A percentile compares a stretch with the other conserved stretches of the same genome.
These are phyloP conservation scores for Plectosphaerella sp. DNA, from an alignment of 2,329 filamentous ascomycete genomes.

Conservation along the genomic window DNA sequence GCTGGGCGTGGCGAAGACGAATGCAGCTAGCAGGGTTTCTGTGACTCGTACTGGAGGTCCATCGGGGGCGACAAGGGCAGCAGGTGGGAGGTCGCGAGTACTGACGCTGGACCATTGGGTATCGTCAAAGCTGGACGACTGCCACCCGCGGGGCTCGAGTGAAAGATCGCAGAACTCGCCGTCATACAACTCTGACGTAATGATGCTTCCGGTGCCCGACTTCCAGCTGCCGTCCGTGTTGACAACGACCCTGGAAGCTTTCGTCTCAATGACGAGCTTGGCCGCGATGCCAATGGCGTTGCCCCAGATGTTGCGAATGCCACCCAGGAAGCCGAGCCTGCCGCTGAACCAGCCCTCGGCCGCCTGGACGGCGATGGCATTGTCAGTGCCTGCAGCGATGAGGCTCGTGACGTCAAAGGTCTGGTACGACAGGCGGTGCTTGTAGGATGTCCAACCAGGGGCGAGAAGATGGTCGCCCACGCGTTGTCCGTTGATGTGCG, in stretches of 20 bases:
- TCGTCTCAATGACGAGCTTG: constrained; percentile 29
- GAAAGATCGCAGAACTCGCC: constrained; percentile 45
- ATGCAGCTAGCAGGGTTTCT: constrained; percentile 19
- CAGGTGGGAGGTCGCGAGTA: not conserved
- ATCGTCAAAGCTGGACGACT: not conserved
- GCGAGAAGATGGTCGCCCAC: constrained; percentile 26
- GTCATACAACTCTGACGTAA: constrained; percentile 43
- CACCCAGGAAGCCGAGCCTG: constrained; percentile 24
- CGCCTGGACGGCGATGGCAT: constrained; percentile 39
- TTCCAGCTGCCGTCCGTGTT: constrained; percentile 35
- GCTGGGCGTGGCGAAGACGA: constrained; percentile 22
- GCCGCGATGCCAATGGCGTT: constrained; percentile 31
- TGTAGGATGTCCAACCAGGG: constrained; percentile 40
- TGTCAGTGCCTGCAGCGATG: constrained; percentile 22
- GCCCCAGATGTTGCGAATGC: constrained; percentile 27
- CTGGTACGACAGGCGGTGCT: constrained; percentile 36
- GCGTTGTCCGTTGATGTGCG: constrained; percentile 28
- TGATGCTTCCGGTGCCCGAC: constrained; percentile 23
- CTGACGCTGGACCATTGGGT: constrained; percentile 7
- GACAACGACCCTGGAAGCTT: constrained; percentile 13
- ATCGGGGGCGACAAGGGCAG: constrained; percentile 1
- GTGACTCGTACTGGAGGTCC: constrained; percentile 13
- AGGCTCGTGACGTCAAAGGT: constrained; percentile 34
- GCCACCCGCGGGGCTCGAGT: constrained; percentile 15
- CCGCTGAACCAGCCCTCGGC: constrained; percentile 48